Percentiles rank a stretch among this genome's conserved stretches.
These are phyloP conservation scores for Trichosporon asahii DNA, from an alignment of 1,284 basidiomycete genomes.

Conservation along the genomic window DNA sequence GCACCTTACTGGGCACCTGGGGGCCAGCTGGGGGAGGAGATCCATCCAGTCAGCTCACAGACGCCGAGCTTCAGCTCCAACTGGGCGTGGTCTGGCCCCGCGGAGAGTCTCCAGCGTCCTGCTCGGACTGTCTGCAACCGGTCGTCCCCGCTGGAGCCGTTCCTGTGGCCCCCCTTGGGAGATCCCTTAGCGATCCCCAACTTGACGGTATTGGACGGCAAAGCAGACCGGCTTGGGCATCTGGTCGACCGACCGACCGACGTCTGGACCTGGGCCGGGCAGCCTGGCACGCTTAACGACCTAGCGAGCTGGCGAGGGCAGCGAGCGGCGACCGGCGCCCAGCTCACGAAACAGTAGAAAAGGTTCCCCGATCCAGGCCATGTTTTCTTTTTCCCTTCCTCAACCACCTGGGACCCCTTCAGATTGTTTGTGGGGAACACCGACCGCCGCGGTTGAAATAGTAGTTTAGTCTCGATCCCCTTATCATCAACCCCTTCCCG, in stretches of 20 bases:
- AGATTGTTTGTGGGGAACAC: not conserved
- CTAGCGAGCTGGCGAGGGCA: not conserved
- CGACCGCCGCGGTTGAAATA: not conserved
- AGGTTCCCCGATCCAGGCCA: not conserved
- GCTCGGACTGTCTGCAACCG: not conserved
- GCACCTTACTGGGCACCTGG: not conserved
- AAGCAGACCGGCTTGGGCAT: not conserved
- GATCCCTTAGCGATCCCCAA: constrained; percentile 2
- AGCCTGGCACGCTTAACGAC: not conserved
- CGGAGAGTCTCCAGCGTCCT: not conserved
- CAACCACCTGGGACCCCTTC: not conserved
- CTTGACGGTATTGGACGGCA: constrained; percentile 1
- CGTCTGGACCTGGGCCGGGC: not conserved
- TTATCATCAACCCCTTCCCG: not conserved
- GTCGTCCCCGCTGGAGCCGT: not conserved
- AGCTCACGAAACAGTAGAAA: constrained; percentile 1
- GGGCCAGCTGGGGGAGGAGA: not conserved
- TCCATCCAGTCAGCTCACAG: not conserved
- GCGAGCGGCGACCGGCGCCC: not conserved
- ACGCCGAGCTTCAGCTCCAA: not conserved
- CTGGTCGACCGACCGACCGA: not conserved
- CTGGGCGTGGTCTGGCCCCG: not conserved
- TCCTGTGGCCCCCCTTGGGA: not conserved
- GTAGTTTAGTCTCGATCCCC: not conserved
- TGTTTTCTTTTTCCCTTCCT: not conserved